These are phyloP conservation scores for Zygoascus biomembranicola DNA, from an alignment of 805 yeast species.

Conservation along the genomic window DNA sequence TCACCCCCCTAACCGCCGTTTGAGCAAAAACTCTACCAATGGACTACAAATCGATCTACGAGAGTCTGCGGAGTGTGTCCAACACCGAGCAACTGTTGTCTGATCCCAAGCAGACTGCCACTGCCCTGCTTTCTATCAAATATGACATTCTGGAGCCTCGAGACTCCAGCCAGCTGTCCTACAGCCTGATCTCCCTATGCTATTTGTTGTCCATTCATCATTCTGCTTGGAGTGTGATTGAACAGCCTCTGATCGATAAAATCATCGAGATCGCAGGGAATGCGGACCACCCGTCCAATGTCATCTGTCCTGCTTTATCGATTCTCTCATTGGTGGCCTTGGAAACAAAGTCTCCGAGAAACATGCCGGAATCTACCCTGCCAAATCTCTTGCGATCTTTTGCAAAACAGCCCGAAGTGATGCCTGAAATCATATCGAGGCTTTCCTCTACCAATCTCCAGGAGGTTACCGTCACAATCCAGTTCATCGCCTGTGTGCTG, in stretches of 20 bases:
- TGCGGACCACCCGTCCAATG: slow-evolving; percentile 6
- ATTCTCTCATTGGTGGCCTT: slow-evolving; percentile 14
- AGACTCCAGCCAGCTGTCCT: slow-evolving; percentile 9
- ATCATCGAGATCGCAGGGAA: slow-evolving; percentile 7
- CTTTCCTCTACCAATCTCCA: slow-evolving; percentile 10
- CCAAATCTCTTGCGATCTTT: slow-evolving; percentile 8
- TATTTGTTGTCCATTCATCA: slow-evolving; percentile 10
- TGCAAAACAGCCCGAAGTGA: slow-evolving; percentile 8
- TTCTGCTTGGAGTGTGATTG: slow-evolving; percentile 17
- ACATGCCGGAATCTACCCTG: background rate
- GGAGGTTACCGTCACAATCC: slow-evolving; percentile 12
- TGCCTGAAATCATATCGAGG: slow-evolving; percentile 11
- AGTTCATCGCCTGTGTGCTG: slow-evolving; percentile 13
- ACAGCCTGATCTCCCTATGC: slow-evolving; percentile 13
- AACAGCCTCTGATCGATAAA: slow-evolving; percentile 14
- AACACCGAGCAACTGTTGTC: slow-evolving; percentile 14
- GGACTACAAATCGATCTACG: slow-evolving; percentile 13
- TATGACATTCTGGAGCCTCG: slow-evolving; percentile 17
- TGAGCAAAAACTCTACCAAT: background rate
- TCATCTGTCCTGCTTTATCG: slow-evolving; percentile 17
- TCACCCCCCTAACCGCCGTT: background rate
- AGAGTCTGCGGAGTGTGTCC: slow-evolving; percentile 9
- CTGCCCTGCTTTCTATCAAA: slow-evolving; percentile 17
- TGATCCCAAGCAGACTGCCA: slow-evolving; percentile 17
- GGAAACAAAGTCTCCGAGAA: slow-evolving; percentile 8